Evolutionary conservation across 352 stramenopile species (phyloP), one percentile per base, ranked within the genome.

Genomic region (Phytopythium kandeliae): DNA sequence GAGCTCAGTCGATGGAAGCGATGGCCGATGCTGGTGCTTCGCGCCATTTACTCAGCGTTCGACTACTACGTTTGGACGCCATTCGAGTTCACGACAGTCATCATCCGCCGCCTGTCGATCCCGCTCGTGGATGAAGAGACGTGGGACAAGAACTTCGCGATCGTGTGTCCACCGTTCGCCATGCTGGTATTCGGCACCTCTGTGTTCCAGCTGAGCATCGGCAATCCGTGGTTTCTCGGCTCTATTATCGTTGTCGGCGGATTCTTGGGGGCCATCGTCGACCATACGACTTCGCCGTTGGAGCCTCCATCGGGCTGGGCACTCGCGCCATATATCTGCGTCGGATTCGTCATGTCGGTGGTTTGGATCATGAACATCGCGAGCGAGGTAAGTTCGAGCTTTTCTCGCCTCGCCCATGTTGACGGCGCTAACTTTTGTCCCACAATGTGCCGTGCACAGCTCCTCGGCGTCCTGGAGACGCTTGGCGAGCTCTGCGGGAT

Each of bases 351-450:
- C 22, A 92, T 92, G 78, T 92, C 81, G 3, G 75, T 92, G 36
- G 73, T 90, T 51, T 92, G 81, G 81, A 92, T 92, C 59, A 89
- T 89, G 78, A 89, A 85, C 21, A 89, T 92, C 44, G 81, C 81
- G 8, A 78, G 86, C 31, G 81, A 92, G 58, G 78, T 81, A 7
- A 35, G 9, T 16, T 17, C n/a, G 30, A 7, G 21, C 16, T 28
- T 13, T 33, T 33, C 28, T 26, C 11, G 8, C 9, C 12, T 35
- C 13, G 15, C 13, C 4, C 10, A 19, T 17, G 30, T 28, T 17
- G 26, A 19, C 43, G 1, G 26, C 44, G 6, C 28, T 41, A 4
- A n/a, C 13, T 6, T 28, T 21, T 54, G 24, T 35, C 16, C 22
- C 41, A 19, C 46, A 8, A 21, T 48, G 25, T 38, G n/a, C 16